These are phyloP conservation scores for Vachellia collinsii DNA, from an alignment of 306 rosid species.

Conservation along the genomic window DNA sequence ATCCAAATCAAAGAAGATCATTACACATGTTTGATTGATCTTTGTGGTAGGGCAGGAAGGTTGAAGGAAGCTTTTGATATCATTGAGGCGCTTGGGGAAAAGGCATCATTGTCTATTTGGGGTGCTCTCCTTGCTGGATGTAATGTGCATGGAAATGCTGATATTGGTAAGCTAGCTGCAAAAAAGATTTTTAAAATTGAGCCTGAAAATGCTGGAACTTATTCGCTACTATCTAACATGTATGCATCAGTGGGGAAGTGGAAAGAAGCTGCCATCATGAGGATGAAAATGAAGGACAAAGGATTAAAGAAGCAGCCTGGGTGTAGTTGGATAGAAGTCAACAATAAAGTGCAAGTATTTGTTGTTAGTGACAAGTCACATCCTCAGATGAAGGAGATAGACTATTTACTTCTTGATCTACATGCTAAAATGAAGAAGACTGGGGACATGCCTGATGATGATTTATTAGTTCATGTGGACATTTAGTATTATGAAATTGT, in stretches of 20 bases:
- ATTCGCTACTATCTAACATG: constrained; percentile 47
- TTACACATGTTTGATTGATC: constrained; percentile 54
- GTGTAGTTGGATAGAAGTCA: constrained; percentile 61
- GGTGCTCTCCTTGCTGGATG: constrained; percentile 54
- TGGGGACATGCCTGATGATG: constrained; percentile 31
- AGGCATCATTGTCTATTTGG: constrained; percentile 46
- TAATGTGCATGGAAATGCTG: constrained; percentile 46
- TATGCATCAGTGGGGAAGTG: constrained; percentile 51
- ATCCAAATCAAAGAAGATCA: constrained; percentile 50
- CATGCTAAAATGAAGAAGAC: constrained; percentile 48
- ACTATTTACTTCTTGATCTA: constrained; percentile 38
- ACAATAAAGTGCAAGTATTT: constrained; percentile 49
- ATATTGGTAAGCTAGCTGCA: constrained; percentile 46
- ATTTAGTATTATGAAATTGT: constrained; percentile 13
- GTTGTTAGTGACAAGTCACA: constrained; percentile 49
- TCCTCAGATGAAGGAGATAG: constrained; percentile 35
- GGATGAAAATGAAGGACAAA: constrained; percentile 52
- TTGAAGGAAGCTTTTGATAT: constrained; percentile 49
- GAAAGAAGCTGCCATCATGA: constrained; percentile 51
- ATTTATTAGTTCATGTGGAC: constrained; percentile 37
- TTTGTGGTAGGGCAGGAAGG: constrained; percentile 55
- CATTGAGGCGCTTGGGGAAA: constrained; percentile 43
- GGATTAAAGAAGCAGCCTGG: constrained; percentile 58
- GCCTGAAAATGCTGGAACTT: constrained; percentile 48
- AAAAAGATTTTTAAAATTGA: constrained; percentile 41